Percentiles rank a stretch among this genome's conserved stretches.
Evolutionary conservation across 2,329 filamentous ascomycete genomes (phyloP).

Genomic region (Xylariales sp.): DNA sequence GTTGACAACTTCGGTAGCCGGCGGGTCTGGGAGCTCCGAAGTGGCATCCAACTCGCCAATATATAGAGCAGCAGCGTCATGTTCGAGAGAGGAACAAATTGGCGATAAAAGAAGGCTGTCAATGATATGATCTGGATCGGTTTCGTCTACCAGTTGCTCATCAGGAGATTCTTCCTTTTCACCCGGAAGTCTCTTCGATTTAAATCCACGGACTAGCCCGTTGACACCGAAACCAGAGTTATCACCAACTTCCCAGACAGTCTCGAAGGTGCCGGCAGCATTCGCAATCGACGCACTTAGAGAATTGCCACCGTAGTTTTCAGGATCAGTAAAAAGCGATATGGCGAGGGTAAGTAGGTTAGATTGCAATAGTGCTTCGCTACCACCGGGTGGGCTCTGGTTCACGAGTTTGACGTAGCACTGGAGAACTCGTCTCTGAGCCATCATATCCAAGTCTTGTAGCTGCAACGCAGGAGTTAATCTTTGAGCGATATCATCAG

Average conservation of each 20-base stretch:
- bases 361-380: slow-evolving; percentile 88
- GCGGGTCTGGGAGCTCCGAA: slow-evolving; percentile 74
- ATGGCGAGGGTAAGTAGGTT: slow-evolving; percentile 91
- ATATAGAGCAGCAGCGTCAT: slow-evolving; percentile 88
- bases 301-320: slow-evolving; percentile 85
- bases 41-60: slow-evolving; percentile 63
- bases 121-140: slow-evolving; percentile 72
- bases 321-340: slow-evolving; percentile 91
- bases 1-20: slow-evolving; percentile 93
- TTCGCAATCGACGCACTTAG: slow-evolving; percentile 92
- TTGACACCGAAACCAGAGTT: slow-evolving; percentile 96
- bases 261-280: slow-evolving; percentile 89
- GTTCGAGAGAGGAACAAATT: slow-evolving; percentile 84
- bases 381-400: slow-evolving; percentile 84
- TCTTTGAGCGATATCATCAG: slow-evolving; percentile 86
- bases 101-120: slow-evolving; percentile 74
- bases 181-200: slow-evolving; percentile 75
- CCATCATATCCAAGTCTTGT: slow-evolving; percentile 91
- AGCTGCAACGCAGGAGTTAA: slow-evolving; percentile 88
- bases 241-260: slow-evolving; percentile 93
- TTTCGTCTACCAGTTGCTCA: slow-evolving; percentile 59
- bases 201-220: slow-evolving; percentile 82
- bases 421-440: slow-evolving; percentile 90
- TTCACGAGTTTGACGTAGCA: slow-evolving; percentile 94
- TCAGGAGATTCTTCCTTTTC: slow-evolving; percentile 68